Percentiles rank a stretch among this genome's conserved stretches.
phyloP scores from a whole-genome alignment of 2,329 filamentous ascomycete genomes.

The Talaromyces sp. region DNA sequence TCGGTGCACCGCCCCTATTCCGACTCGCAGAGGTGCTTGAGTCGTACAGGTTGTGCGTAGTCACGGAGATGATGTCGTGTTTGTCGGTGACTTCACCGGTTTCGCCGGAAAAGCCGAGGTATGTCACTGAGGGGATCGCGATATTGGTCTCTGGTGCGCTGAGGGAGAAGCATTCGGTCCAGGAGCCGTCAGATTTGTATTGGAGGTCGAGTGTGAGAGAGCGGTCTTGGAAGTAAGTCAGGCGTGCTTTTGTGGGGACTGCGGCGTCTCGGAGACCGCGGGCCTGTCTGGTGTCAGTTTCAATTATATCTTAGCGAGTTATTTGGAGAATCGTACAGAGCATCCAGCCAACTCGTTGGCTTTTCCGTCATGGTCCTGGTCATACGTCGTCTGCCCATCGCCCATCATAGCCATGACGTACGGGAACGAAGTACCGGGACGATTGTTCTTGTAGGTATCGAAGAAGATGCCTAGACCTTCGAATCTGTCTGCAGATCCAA shows the following conservation, averaged over 20 bases:
- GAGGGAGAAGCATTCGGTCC: slow-evolving; percentile 82
- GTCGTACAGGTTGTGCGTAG: slow-evolving; percentile 83
- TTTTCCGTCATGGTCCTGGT: slow-evolving; percentile 94
- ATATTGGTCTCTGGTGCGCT: slow-evolving; percentile 59
- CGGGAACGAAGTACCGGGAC: slow-evolving; percentile 90
- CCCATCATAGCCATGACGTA: slow-evolving; percentile 99
- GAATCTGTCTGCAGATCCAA: slow-evolving; percentile 82
- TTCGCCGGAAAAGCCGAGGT: slow-evolving; percentile 66
- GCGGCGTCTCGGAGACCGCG: slow-evolving; percentile 78
- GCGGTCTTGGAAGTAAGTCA: slow-evolving; percentile 98
- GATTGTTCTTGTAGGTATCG: slow-evolving; percentile 99
- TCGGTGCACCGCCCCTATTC: slow-evolving; percentile 21
- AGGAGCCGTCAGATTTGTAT: slow-evolving; percentile 86
- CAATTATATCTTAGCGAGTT: neutral
- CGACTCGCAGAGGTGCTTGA: slow-evolving; percentile 28
- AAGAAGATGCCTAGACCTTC: slow-evolving; percentile 94
- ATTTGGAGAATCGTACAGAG: slow-evolving; percentile 54
- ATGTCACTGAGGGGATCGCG: slow-evolving; percentile 70
- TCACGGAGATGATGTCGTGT: slow-evolving; percentile 89
- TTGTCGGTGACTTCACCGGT: slow-evolving; percentile 96
- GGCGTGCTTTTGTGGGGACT: slow-evolving; percentile 75
- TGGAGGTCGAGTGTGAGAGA: slow-evolving; percentile 84
- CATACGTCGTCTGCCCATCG: slow-evolving; percentile 82
- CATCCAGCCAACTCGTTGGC: slow-evolving; percentile 88
- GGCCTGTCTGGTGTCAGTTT: slow-evolving; percentile 48